Conservation (phyloP, 805 yeast species). For the Isabelozyma pseudorhagii region DNA sequence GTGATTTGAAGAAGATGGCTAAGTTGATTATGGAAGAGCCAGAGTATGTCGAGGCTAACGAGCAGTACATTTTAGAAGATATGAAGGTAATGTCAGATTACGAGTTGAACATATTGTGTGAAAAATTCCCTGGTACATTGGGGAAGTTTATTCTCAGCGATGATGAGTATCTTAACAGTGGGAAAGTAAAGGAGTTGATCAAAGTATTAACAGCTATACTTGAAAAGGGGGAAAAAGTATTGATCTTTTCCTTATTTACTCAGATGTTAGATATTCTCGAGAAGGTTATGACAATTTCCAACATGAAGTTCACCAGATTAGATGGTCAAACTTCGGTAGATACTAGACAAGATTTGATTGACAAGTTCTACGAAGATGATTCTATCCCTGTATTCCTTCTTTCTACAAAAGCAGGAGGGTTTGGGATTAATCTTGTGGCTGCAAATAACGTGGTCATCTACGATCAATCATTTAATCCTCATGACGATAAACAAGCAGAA, state of each 20-base stretch:
- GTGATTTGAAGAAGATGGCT: slow-evolving; percentile 62
- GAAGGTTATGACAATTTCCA: slow-evolving; percentile 58
- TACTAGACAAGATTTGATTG: slow-evolving; percentile 87
- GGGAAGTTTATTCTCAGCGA: slow-evolving; percentile 50
- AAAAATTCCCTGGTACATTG: slow-evolving; percentile 66
- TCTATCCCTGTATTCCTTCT: slow-evolving; percentile 81
- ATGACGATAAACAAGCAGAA: slow-evolving; percentile 97
- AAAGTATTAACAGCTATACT: slow-evolving; percentile 58
- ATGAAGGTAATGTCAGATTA: slow-evolving; percentile 94
- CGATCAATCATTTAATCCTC: slow-evolving; percentile 96
- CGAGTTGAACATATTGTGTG: slow-evolving; percentile 76
- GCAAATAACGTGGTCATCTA: slow-evolving; percentile 90
- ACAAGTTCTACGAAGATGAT: slow-evolving; percentile 78
- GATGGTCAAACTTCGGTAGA: slow-evolving; percentile 97
- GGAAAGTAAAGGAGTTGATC: slow-evolving; percentile 62
- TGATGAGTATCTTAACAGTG: slow-evolving; percentile 62
- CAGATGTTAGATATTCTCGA: slow-evolving; percentile 89
- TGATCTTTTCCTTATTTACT: slow-evolving; percentile 89
- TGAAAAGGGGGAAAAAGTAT: slow-evolving; percentile 61
- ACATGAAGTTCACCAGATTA: slow-evolving; percentile 72
- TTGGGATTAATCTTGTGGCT: slow-evolving; percentile 94
- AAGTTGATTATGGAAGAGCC: slow-evolving; percentile 77
- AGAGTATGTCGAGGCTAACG: slow-evolving; percentile 74
- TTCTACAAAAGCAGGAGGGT: slow-evolving; percentile 97
- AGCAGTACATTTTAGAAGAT: slow-evolving; percentile 79